A percentile compares a stretch with the other conserved stretches of the same genome.
Evolutionary conservation across 1,284 basidiomycete species (phyloP).

Genomic region (Naganishia liquefaciens): DNA sequence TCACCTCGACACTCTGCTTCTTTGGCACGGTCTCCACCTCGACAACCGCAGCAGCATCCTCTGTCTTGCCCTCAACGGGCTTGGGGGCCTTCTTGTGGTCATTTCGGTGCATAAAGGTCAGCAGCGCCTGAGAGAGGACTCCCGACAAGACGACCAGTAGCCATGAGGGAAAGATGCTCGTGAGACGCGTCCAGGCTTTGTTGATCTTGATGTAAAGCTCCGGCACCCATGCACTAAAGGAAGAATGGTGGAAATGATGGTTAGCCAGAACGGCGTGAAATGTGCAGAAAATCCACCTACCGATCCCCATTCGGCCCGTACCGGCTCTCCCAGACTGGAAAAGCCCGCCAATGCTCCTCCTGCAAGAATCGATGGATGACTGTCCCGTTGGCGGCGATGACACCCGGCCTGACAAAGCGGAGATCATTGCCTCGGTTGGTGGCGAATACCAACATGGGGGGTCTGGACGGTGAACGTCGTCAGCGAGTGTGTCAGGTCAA

Average conservation of each 20-base stretch:
- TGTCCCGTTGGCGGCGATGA: slow-evolving; percentile 39
- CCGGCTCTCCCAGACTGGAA: slow-evolving; percentile 39
- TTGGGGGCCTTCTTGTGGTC: neutral
- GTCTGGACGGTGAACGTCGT: slow-evolving; percentile 33
- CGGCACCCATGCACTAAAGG: slow-evolving; percentile 37
- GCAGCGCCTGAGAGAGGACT: slow-evolving; percentile 37
- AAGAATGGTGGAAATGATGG: neutral
- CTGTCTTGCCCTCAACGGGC: slow-evolving; percentile 5
- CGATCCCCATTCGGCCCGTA: slow-evolving; percentile 40
- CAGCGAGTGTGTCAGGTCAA: neutral
- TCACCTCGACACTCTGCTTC: neutral
- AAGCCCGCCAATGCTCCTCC: slow-evolving; percentile 38
- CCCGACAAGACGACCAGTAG: slow-evolving; percentile 40
- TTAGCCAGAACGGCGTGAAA: neutral
- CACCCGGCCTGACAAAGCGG: slow-evolving; percentile 40
- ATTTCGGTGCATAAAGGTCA: slow-evolving; percentile 38
- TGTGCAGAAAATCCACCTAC: slow-evolving; percentile 36
- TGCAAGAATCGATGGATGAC: slow-evolving; percentile 38
- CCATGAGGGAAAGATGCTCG: slow-evolving; percentile 41
- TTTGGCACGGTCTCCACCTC: neutral
- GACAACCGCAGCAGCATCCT: slow-evolving; percentile 4
- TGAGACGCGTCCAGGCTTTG: slow-evolving; percentile 32
- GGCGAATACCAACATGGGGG: slow-evolving; percentile 45
- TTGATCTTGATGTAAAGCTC: slow-evolving; percentile 36
- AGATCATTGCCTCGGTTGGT: slow-evolving; percentile 40